Conservation (phyloP, 1,139 yeast species). For the Scheffersomyces parashehatae region DNA sequence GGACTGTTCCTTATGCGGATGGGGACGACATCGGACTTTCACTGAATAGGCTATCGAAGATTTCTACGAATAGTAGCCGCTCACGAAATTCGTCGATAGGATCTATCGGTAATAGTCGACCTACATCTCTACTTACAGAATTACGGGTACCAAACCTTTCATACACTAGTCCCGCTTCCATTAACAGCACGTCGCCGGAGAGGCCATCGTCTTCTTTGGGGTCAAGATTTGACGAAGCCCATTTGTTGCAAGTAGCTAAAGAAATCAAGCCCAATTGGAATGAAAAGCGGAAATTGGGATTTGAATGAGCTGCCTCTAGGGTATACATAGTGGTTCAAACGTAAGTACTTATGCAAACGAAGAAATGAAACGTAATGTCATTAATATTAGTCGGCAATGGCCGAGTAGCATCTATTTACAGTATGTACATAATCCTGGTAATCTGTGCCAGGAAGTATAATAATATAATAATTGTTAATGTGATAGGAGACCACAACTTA, state of each 20-base stretch:
- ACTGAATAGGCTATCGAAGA: no score
- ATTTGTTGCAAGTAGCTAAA: slow-evolving; percentile 27
- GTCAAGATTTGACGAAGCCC: slow-evolving; percentile 35
- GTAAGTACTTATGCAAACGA: neutral
- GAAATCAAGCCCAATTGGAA: slow-evolving; percentile 30
- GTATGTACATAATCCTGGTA: neutral
- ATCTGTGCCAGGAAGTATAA: no score
- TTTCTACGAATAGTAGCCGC: no score
- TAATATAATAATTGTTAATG: neutral
- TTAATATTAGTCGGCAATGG: neutral
- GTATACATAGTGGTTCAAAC: no score
- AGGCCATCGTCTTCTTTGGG: slow-evolving; percentile 37
- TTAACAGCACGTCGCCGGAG: slow-evolving; percentile 34
- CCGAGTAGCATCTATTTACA: neutral
- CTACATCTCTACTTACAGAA: neutral
- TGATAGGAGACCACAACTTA: neutral
- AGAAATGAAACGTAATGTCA: neutral
- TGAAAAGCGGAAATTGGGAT: slow-evolving; percentile 6
- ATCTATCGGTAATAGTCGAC: neutral
- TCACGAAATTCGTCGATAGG: slow-evolving; percentile 1
- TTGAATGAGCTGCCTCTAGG: no score
- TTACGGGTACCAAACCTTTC: slow-evolving; percentile 1
- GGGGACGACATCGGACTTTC: no score
- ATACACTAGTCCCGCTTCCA: slow-evolving; percentile 9
- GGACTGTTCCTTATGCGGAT: no score